phyloP scores from a whole-genome alignment of 768 basidiomycete genomes.

The Mycena belliarum region DNA sequence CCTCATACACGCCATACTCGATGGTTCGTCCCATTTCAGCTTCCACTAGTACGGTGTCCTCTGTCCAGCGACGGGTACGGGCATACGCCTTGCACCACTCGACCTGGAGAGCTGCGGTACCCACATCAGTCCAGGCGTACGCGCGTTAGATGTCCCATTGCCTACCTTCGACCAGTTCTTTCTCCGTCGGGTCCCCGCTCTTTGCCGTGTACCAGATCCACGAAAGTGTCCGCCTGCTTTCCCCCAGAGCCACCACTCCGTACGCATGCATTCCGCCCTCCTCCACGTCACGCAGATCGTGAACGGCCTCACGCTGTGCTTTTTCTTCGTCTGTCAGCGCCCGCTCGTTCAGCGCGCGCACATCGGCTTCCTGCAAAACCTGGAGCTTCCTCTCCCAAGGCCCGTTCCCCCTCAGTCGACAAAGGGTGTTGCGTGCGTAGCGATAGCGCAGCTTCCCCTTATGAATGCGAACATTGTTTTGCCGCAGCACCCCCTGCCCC shows the following conservation, averaged over 20 bases:
- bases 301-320: background rate
- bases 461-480: background rate
- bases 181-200: background rate
- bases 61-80: too few relatives aligned
- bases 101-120: background rate
- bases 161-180: background rate
- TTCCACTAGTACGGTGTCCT: too few relatives aligned
- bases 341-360: background rate
- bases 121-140: too few relatives aligned
- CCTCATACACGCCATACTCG: too few relatives aligned
- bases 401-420: background rate
- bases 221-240: background rate
- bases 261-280: background rate
- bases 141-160: too few relatives aligned
- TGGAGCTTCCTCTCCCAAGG: background rate
- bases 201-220: slow-evolving; percentile 3
- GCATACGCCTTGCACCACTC: background rate
- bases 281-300: background rate
- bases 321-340: slow-evolving; percentile 2
- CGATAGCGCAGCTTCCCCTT: slow-evolving; percentile 4
- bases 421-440: background rate
- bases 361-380: background rate
- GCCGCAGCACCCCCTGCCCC: slow-evolving; percentile 1
- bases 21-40: too few relatives aligned
- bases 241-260: background rate